A percentile compares a stretch with the other conserved stretches of the same genome.
These are phyloP conservation scores for Hirsutella rhossiliensis DNA, from an alignment of 2,329 filamentous ascomycete species.

Conservation along the genomic window DNA sequence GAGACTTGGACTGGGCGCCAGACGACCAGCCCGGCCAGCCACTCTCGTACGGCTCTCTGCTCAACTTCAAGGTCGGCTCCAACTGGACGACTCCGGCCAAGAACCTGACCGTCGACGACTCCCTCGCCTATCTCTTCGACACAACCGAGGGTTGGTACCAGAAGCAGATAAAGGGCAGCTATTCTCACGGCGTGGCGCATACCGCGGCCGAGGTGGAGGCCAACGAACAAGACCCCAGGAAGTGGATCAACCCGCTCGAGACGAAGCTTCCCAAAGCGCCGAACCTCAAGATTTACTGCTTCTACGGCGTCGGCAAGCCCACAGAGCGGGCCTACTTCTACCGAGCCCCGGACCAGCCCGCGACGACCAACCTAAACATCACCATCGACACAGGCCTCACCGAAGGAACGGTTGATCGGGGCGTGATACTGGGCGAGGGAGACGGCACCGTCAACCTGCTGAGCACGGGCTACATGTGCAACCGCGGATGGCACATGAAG, in stretches of 20 bases:
- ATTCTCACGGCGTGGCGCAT: slow-evolving; percentile 81
- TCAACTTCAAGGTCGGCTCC: slow-evolving; percentile 65
- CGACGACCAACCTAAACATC: slow-evolving; percentile 57
- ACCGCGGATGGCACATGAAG: slow-evolving; percentile 85
- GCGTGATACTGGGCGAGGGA: slow-evolving; percentile 90
- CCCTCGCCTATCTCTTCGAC: slow-evolving; percentile 65
- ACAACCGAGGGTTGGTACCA: slow-evolving; percentile 80
- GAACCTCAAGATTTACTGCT: slow-evolving; percentile 89
- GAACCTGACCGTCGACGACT: slow-evolving; percentile 74
- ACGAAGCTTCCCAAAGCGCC: slow-evolving; percentile 78
- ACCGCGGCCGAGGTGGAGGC: slow-evolving; percentile 68
- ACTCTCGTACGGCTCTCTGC: slow-evolving; percentile 63
- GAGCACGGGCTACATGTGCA: slow-evolving; percentile 92
- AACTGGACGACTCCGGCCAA: slow-evolving; percentile 51
- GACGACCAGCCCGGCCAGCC: slow-evolving; percentile 69
- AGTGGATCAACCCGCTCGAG: slow-evolving; percentile 94
- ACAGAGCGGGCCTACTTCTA: slow-evolving; percentile 94
- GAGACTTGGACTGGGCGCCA: slow-evolving; percentile 74
- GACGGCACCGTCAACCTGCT: slow-evolving; percentile 94
- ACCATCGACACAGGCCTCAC: slow-evolving; percentile 58
- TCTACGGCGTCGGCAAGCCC: slow-evolving; percentile 89
- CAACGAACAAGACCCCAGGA: slow-evolving; percentile 63
- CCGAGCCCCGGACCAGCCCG: slow-evolving; percentile 51
- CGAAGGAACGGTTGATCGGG: slow-evolving; percentile 58
- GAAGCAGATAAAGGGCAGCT: slow-evolving; percentile 58